Conservation (phyloP, 2,329 filamentous ascomycete genomes). For the Pyrenochaeta sp. region DNA sequence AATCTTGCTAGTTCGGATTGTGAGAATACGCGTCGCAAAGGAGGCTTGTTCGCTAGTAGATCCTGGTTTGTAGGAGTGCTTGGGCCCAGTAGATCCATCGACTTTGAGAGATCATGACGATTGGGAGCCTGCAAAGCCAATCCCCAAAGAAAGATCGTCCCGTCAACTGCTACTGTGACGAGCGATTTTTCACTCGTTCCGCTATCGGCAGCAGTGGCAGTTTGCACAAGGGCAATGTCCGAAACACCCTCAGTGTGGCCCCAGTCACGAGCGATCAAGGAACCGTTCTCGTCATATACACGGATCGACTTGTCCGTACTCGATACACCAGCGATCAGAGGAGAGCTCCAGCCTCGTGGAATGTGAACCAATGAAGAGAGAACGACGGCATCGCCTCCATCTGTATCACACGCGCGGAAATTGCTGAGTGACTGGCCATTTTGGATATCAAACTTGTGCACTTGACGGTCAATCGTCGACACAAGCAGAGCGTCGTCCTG, state of each 20-base stretch:
- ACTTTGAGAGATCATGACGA: constrained; percentile 45
- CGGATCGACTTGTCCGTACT: constrained; percentile 96
- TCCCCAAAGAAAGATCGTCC: constrained; percentile 61
- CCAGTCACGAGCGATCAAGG: constrained; percentile 86
- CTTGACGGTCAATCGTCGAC: constrained; percentile 69
- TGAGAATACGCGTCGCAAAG: constrained; percentile 84
- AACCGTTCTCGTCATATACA: constrained; percentile 83
- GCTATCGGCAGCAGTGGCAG: constrained; percentile 51
- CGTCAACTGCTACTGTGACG: constrained; percentile 60
- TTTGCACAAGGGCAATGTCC: constrained; percentile 71
- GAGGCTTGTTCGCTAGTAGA: constrained; percentile 64
- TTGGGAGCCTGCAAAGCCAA: constrained; percentile 38
- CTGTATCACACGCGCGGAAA: constrained; percentile 86
- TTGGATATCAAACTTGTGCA: constrained; percentile 68
- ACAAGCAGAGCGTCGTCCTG: constrained; percentile 64
- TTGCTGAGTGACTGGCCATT: constrained; percentile 74
- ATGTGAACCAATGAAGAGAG: constrained; percentile 77
- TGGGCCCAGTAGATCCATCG: constrained; percentile 47
- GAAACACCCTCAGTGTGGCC: constrained; percentile 95
- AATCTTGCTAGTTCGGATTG: constrained; percentile 88
- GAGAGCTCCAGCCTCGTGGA: constrained; percentile 65
- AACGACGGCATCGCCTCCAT: constrained; percentile 81
- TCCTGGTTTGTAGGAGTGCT: constrained; percentile 43
- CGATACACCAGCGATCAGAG: constrained; percentile 84
- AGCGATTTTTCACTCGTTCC: constrained; percentile 60